These are phyloP conservation scores for Leccinellum luteum DNA, from an alignment of 768 basidiomycete genomes.

Conservation along the genomic window DNA sequence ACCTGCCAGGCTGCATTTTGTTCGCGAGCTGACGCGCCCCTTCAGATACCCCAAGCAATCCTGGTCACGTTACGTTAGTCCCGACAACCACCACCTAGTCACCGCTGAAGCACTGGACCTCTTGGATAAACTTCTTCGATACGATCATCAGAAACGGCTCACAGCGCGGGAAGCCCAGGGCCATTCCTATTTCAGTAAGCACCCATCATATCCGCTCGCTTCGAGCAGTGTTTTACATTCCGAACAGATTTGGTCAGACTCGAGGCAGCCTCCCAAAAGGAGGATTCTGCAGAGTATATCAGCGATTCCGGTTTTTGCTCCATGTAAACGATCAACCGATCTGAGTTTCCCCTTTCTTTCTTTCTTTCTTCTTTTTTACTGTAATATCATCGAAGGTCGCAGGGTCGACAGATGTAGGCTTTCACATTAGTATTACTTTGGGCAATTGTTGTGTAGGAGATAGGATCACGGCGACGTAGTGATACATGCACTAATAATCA, in stretches of 20 bases:
- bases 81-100: conserved; percentile 56
- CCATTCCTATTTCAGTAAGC: conserved; percentile 62
- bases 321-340: conserved; percentile 19
- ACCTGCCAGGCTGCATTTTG: background rate
- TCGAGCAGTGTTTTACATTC: conserved; percentile 15
- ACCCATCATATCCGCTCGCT: conserved; percentile 16
- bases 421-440: conserved; percentile 7
- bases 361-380: background rate
- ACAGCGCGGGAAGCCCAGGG: conserved; percentile 66
- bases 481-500: conserved; percentile 13
- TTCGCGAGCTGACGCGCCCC: background rate
- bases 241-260: conserved; percentile 46
- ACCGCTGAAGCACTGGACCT: conserved; percentile 65
- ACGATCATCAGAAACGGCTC: conserved; percentile 67
- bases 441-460: conserved; percentile 5
- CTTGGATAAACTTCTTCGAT: conserved; percentile 62
- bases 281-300: conserved; percentile 39
- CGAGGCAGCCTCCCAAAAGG: conserved; percentile 43
- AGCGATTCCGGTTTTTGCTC: conserved; percentile 52
- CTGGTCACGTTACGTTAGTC: conserved; percentile 61
- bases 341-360: background rate
- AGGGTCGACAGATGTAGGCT: conserved; percentile 6
- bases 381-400: background rate
- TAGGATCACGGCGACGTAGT: conserved; percentile 16
- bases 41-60: conserved; percentile 58